Evolutionary conservation across 441 rosid genomes (phyloP).

Genomic region (Gossypium davidsonii): DNA sequence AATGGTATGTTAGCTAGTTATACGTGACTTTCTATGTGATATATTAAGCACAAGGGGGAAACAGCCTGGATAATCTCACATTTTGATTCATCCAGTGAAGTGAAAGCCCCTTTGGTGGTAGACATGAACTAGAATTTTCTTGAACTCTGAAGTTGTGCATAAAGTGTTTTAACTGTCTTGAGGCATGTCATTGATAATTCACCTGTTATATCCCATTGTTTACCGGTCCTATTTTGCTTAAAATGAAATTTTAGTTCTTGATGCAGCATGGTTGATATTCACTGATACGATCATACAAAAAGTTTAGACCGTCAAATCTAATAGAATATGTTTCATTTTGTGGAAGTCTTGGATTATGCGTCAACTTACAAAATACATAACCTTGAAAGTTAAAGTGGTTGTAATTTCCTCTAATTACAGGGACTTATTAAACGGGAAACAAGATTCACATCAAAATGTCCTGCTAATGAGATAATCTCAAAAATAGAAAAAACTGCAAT

Average conservation of each 20-base stretch:
- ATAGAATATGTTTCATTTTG: background rate
- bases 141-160: background rate
- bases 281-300: background rate
- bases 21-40: background rate
- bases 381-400: conserved; percentile 8
- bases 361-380: background rate
- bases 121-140: background rate
- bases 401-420: conserved; percentile 32
- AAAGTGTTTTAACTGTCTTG: background rate
- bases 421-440: conserved; percentile 95
- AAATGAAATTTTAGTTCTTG: conserved; percentile 2
- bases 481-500: conserved; percentile 83
- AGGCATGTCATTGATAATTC: background rate
- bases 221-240: background rate
- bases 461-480: conserved; percentile 87
- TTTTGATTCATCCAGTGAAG: conserved; percentile 6
- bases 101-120: background rate
- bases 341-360: background rate
- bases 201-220: background rate
- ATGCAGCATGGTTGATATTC: conserved; percentile 1
- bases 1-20: conserved; percentile 53
- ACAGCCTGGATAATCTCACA: background rate
- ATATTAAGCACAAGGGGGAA: background rate
- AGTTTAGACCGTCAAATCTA: background rate
- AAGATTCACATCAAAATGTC: conserved; percentile 76